Conservation (phyloP, 2,329 filamentous ascomycete genomes). For the Xylariaceae sp. region DNA sequence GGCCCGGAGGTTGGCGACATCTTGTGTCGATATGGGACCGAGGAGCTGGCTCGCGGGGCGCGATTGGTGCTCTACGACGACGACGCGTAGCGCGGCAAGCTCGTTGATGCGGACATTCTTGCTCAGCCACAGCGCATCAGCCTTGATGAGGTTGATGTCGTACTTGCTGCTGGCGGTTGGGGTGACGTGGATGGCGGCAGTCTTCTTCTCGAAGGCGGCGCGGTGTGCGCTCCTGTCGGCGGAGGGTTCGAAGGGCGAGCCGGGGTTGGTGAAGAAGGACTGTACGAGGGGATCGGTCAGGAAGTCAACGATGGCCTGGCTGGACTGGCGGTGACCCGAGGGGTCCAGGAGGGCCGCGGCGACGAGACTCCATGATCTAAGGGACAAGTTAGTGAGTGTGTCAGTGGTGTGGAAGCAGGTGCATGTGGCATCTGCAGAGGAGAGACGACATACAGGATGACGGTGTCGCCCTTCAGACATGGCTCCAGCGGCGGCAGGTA, state of each 20-base stretch:
- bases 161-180: slow-evolving; percentile 64
- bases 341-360: slow-evolving; percentile 56
- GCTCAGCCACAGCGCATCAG: slow-evolving; percentile 83
- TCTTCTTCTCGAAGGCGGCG: slow-evolving; percentile 76
- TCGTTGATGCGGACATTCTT: slow-evolving; percentile 76
- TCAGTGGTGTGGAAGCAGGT: neutral
- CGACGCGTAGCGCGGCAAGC: slow-evolving; percentile 75
- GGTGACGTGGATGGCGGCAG: slow-evolving; percentile 80
- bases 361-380: slow-evolving; percentile 61
- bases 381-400: slow-evolving; percentile 22
- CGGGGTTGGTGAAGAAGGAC: slow-evolving; percentile 65
- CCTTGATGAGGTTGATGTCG: slow-evolving; percentile 76
- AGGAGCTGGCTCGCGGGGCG: slow-evolving; percentile 71
- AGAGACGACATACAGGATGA: slow-evolving; percentile 62
- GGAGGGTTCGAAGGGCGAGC: slow-evolving; percentile 63
- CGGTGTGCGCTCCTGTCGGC: slow-evolving; percentile 57
- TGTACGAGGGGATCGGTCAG: slow-evolving; percentile 68
- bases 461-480: slow-evolving; percentile 76
- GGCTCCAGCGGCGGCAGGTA: slow-evolving; percentile 85
- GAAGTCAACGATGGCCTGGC: slow-evolving; percentile 62
- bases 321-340: slow-evolving; percentile 53
- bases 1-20: slow-evolving; percentile 72
- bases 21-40: slow-evolving; percentile 71
- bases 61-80: slow-evolving; percentile 79
- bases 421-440: neutral